Percentiles rank a stretch among this genome's conserved stretches.
phyloP scores from a whole-genome alignment of 441 rosid genomes.

The Aleurites moluccanus region DNA sequence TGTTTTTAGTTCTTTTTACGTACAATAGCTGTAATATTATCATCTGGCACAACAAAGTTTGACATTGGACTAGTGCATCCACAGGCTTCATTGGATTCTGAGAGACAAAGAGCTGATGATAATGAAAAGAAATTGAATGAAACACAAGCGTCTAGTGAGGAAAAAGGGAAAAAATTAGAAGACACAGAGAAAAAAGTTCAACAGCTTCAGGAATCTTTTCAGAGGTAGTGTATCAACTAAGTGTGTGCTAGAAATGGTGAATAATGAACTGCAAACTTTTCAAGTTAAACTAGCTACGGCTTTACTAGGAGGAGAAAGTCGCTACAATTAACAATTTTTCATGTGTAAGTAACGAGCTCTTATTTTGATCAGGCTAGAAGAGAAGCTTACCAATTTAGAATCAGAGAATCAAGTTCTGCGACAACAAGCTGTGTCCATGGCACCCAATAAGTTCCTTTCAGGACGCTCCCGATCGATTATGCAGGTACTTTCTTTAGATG shows the following conservation, averaged over 20 bases:
- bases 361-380: conserved; percentile 67
- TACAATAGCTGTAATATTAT: neutral
- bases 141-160: conserved; percentile 55
- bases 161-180: conserved; percentile 55
- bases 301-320: conserved; percentile 13
- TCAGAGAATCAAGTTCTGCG: conserved; percentile 95
- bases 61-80: conserved; percentile 10
- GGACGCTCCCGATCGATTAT: conserved; percentile 93
- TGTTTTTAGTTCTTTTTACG: neutral
- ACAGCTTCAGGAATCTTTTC: conserved; percentile 78
- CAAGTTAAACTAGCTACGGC: neutral
- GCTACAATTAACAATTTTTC: conserved; percentile 5
- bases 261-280: neutral
- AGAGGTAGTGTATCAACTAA: conserved; percentile 46
- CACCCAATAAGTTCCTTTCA: conserved; percentile 96
- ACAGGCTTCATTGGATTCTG: conserved; percentile 65
- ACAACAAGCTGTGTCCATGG: conserved; percentile 95
- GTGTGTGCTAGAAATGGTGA: conserved; percentile 3
- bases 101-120: conserved; percentile 68
- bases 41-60: conserved; percentile 17
- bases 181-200: conserved; percentile 78
- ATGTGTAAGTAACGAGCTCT: conserved; percentile 23
- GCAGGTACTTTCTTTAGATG: conserved; percentile 55
- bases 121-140: conserved; percentile 63
- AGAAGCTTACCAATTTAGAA: conserved; percentile 80